These are phyloP conservation scores for Lachancea dasiensis DNA, from an alignment of 805 yeast species.

Conservation along the genomic window DNA sequence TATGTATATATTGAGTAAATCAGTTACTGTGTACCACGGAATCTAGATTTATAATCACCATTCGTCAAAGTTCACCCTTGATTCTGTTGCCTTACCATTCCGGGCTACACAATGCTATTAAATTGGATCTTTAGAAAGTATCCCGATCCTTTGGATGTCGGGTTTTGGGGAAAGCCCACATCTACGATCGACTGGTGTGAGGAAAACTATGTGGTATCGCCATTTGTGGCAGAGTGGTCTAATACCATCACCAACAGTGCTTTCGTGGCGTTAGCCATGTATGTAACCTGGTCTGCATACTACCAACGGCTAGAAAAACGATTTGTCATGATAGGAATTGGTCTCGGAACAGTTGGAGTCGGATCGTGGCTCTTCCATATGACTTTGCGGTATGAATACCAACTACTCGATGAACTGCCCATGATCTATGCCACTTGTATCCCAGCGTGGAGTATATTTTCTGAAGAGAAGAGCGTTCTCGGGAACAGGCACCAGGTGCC, in stretches of 20 bases:
- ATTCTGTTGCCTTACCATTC: no score
- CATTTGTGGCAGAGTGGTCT: slow-evolving; percentile 83
- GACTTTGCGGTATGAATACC: slow-evolving; percentile 87
- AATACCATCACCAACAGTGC: slow-evolving; percentile 75
- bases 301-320: slow-evolving; percentile 60
- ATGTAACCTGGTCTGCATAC: slow-evolving; percentile 55
- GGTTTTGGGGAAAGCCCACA: slow-evolving; percentile 80
- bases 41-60: neutral
- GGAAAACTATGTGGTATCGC: slow-evolving; percentile 85
- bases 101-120: no score
- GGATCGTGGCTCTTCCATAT: slow-evolving; percentile 96
- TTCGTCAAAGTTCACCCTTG: no score
- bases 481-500: slow-evolving; percentile 17
- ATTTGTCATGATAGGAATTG: slow-evolving; percentile 64
- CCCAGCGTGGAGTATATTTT: slow-evolving; percentile 80
- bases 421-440: slow-evolving; percentile 98
- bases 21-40: neutral
- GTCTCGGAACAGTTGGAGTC: slow-evolving; percentile 83
- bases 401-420: slow-evolving; percentile 90
- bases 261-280: slow-evolving; percentile 52
- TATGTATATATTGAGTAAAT: no score
- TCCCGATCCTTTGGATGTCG: slow-evolving; percentile 49
- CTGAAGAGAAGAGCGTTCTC: slow-evolving; percentile 41
- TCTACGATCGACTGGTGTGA: slow-evolving; percentile 99
- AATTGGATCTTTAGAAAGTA: slow-evolving; percentile 34